Evolutionary conservation across 768 basidiomycete genomes (phyloP), one percentile per base, ranked within the genome.

Genomic region (Rhodocollybia butyracea): DNA sequence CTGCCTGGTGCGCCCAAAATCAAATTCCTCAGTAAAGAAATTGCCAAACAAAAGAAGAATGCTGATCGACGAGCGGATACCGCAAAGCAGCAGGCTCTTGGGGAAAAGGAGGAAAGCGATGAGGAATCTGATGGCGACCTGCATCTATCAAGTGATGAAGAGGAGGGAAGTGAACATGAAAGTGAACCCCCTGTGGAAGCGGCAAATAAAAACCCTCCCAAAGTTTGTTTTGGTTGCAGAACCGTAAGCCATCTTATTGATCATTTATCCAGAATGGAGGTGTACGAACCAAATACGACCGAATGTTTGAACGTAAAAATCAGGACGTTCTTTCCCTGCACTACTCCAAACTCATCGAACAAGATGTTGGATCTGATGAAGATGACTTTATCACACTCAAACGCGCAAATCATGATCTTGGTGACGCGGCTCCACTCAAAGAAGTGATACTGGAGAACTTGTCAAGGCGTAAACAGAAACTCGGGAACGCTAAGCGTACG

Each of bases 281-380:
- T 40, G 86, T 89, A 0, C 83, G 90, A 48, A 98, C 96, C 2
- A 98, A 96, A 72, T 97, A 98, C 68, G 96, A 98, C 70, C 84
- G 92, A 51, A 98, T 99, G 94, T 98, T 98, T 67, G 89, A 91
- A 65, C 84, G 95, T 55, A 96, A 92, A 69, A 98, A 97, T 67
- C 95, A 97, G 68, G 88, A 85, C 59, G 86, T 98, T 46, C 79
- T 98, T 30, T 93, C 94, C 0, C 83, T 86, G 57, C 94, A 97
- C 69, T 98, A 97, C 73, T 79, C 76, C 55, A 93, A 91, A 64
- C 85, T 99, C 36, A 76, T 98, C 57, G 89, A 91, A 58, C 87
- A 87, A 60, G 76, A 74, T 39, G 73, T 70, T 8, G 75, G 65
- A 27, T 75, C 73, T 13, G 81, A 69, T 13, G 72, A 75, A 32